A percentile compares a stretch with the other conserved stretches of the same genome.
Evolutionary conservation across 805 yeast genomes (phyloP).

Genomic region (Pichia sporocuriosa): DNA sequence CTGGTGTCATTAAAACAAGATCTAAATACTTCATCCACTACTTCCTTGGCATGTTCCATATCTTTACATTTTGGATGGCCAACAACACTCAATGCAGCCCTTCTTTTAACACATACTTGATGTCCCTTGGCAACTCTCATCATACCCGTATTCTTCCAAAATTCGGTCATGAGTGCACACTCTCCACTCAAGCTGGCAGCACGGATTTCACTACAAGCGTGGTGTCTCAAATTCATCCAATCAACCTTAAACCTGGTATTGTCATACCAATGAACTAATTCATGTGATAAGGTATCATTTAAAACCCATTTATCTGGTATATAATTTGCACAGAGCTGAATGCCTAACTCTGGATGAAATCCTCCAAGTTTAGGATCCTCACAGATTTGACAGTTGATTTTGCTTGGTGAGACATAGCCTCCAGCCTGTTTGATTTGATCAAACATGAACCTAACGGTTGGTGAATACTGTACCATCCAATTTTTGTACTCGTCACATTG

Average conservation of each 20-base stretch:
- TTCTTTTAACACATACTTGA: constrained; percentile 82
- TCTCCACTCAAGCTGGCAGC: constrained; percentile 93
- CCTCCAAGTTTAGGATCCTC: constrained; percentile 86
- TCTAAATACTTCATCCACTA: constrained; percentile 84
- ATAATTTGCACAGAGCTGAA: constrained; percentile 80
- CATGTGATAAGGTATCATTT: constrained; percentile 90
- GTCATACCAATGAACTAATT: constrained; percentile 89
- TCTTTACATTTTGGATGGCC: constrained; percentile 80
- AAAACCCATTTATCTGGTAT: constrained; percentile 66
- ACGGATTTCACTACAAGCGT: constrained; percentile 94
- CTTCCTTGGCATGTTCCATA: constrained; percentile 65
- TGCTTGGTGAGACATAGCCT: constrained; percentile 39
- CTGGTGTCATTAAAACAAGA: constrained; percentile 92
- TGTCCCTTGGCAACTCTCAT: constrained; percentile 55
- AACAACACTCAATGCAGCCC: constrained; percentile 78
- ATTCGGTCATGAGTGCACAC: constrained; percentile 84
- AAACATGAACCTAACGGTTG: constrained; percentile 80
- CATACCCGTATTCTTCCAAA: constrained; percentile 34
- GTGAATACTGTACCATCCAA: constrained; percentile 76
- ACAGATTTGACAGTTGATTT: constrained; percentile 76
- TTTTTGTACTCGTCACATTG: constrained; percentile 69
- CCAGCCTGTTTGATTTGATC: constrained; percentile 69
- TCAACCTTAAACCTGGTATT: constrained; percentile 82
- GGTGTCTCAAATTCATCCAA: constrained; percentile 80
- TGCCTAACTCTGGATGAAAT: constrained; percentile 83